Conservation (phyloP, 192 early-diverging fungal species). For the Oehlia diaphana region DNA sequence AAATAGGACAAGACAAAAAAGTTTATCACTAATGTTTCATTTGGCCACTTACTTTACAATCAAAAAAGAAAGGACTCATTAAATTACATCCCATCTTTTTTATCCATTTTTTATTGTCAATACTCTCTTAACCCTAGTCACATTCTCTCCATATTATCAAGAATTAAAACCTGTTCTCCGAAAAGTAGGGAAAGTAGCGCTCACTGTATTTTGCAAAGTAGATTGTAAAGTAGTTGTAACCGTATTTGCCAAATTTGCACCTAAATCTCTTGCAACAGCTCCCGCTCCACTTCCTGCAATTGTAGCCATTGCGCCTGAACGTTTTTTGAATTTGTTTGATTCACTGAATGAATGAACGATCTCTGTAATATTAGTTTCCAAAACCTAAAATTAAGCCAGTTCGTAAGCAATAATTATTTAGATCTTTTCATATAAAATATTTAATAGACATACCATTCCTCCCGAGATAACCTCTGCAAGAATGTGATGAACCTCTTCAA, state of each 20-base stretch:
- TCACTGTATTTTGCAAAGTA: constrained; percentile 21
- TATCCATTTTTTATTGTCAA: background rate
- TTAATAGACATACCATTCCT: constrained; percentile 67
- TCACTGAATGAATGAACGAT: constrained; percentile 73
- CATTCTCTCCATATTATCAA: background rate
- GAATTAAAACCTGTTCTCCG: constrained; percentile 18
- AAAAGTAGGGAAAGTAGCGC: constrained; percentile 3
- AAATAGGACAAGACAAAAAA: too few species aligned
- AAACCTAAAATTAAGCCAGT: constrained; percentile 42
- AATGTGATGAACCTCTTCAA: constrained; percentile 85
- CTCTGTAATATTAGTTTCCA: constrained; percentile 77
- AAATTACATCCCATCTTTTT: background rate
- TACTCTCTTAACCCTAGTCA: background rate
- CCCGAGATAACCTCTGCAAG: constrained; percentile 86
- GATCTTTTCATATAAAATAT: background rate
- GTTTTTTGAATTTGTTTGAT: constrained; percentile 51
- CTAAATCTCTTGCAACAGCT: constrained; percentile 26
- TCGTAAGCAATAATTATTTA: background rate
- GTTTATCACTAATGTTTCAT: too few species aligned
- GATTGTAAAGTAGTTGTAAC: constrained; percentile 15
- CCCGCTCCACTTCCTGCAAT: constrained; percentile 26
- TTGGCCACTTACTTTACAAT: too few species aligned
- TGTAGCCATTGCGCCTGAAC: constrained; percentile 27
- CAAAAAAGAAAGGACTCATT: too few species aligned
- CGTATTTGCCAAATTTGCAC: constrained; percentile 19